Evolutionary conservation across 176 grass and related monocot species (phyloP).

Genomic region (Hyparrhenia diplandra): DNA sequence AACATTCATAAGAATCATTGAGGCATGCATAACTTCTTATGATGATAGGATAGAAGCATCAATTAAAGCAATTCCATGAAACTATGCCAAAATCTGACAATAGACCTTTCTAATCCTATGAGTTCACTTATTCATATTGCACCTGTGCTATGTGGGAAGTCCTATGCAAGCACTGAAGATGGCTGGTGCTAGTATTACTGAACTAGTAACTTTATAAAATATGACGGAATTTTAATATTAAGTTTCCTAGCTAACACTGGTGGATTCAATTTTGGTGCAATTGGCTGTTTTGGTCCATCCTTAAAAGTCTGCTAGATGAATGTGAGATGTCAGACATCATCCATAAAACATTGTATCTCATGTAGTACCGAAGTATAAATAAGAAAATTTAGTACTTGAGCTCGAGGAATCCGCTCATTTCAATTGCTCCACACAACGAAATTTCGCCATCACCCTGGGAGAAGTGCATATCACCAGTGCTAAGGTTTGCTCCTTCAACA

Average conservation of each 20-base stretch:
- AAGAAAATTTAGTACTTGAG: constrained; percentile 64
- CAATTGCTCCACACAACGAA: constrained; percentile 93
- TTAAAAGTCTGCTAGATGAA: neutral
- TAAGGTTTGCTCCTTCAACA: constrained; percentile 87
- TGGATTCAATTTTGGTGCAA: neutral
- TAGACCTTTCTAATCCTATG: neutral
- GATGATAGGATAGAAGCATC: neutral
- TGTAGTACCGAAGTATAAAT: constrained; percentile 14
- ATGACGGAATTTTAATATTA: neutral
- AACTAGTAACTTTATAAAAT: neutral
- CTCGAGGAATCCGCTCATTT: constrained; percentile 98
- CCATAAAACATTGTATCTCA: neutral
- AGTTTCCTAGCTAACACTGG: neutral
- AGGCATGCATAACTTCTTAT: neutral
- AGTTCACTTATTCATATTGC: neutral
- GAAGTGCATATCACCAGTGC: constrained; percentile 89
- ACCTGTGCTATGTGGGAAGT: neutral
- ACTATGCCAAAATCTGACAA: neutral
- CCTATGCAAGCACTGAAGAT: neutral
- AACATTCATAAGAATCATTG: neutral
- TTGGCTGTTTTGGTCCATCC: neutral
- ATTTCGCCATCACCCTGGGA: constrained; percentile 90
- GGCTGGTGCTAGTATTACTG: neutral
- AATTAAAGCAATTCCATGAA: neutral
- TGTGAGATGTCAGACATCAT: neutral